Base-by-base conservation (phyloP, 2,329 filamentous ascomycete genomes). In the Penicillium griseofulvum region DNA sequence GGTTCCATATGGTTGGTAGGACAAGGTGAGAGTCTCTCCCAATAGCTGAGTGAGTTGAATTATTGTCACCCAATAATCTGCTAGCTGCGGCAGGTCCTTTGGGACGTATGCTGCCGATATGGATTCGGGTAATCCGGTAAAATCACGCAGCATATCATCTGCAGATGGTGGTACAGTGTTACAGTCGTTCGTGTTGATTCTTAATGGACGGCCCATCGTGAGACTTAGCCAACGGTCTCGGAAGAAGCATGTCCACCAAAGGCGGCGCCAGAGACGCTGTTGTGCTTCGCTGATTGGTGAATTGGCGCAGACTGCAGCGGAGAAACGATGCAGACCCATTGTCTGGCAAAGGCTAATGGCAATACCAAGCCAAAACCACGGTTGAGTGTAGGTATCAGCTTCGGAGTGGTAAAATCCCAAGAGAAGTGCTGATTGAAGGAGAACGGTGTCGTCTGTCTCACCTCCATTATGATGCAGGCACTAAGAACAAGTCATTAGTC, bases 281-380 rank as follows among this genome's bases (percentile, higher is more conserved):
- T 68, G 66, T 17, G 55, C 61, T 24, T 54, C 53, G 2, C 55
- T 60, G 19, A 70, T 64, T 22, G 56, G 53, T 9, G 62, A 55
- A 43, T 64, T 65, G 17, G 44, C 57, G 22, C 43, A 51, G 10
- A 54, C 47, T 4, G 39, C 37, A 38, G 61, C 56, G 0, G 67
- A 66, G 31, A 58, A 61, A 47, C 72, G 72, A 58, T 80, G 76
- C 0, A 80, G 65, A 0, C 78, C 77, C 2, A 78, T 68, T 4
- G 72, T 74, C 28, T 79, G 76, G 16, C 71, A 74, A 3, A 79
- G 67, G 28, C 67, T 71, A 47, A 79, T 74, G 5, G 77, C 76
- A 24, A 76, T 68, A n/a, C 77, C 75, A 4, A 71, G 74, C 76
- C 77, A 79, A 52, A 78, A 75, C 76, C 76, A 79, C 0, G 76